Percentiles rank a stretch among this genome's conserved stretches.
phyloP scores from a whole-genome alignment of 208 protist genomes.

The Crithidia bombi region DNA sequence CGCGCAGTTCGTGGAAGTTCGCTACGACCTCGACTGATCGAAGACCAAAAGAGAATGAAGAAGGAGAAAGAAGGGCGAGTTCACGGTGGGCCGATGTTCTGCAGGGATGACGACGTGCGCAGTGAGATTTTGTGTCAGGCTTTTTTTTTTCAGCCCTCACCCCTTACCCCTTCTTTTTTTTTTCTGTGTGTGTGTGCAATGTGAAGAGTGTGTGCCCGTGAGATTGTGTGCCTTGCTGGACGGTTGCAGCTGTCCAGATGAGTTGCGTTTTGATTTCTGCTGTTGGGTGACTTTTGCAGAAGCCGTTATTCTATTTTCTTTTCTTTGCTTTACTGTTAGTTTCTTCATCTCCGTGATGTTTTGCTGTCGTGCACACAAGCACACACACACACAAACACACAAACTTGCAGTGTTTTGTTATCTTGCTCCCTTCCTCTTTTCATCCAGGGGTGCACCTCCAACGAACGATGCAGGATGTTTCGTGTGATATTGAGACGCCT shows the following conservation, averaged over 20 bases:
- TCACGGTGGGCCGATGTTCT: too few relatives aligned
- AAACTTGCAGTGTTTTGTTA: background rate
- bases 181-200: background rate
- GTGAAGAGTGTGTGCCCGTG: background rate
- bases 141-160: too few relatives aligned
- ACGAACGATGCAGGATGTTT: too few relatives aligned
- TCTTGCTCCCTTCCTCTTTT: background rate
- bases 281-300: too few relatives aligned
- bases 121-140: too few relatives aligned
- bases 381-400: background rate
- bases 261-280: background rate
- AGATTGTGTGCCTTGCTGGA: too few relatives aligned
- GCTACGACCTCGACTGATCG: conserved; percentile 59
- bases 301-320: conserved; percentile 19
- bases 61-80: background rate
- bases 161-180: conserved; percentile 23
- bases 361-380: background rate
- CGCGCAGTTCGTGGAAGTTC: conserved; percentile 35
- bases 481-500: too few relatives aligned
- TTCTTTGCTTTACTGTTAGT: background rate
- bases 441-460: too few relatives aligned
- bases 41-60: conserved; percentile 2
- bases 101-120: too few relatives aligned
- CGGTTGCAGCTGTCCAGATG: too few relatives aligned
- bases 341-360: too few relatives aligned